These are phyloP conservation scores for Botryotinia narcissicola DNA, from an alignment of 2,329 filamentous ascomycete genomes.

Conservation along the genomic window DNA sequence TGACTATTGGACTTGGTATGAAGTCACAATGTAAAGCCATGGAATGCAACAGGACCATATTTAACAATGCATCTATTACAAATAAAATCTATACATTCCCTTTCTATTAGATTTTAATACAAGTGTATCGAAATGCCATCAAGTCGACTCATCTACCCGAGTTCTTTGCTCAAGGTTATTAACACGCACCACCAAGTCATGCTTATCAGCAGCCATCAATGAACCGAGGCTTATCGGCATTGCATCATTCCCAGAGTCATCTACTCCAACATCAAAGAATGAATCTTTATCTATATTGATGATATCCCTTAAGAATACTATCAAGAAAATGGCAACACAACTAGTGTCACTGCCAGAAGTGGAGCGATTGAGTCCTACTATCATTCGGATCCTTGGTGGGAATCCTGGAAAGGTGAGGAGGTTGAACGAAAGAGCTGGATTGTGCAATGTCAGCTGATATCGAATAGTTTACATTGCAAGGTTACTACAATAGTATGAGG, in stretches of 20 bases:
- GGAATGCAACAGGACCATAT: not conserved
- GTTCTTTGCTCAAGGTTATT: not conserved
- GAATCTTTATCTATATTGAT: conserved; percentile 1
- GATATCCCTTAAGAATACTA: conserved; percentile 1
- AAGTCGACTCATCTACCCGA: not conserved
- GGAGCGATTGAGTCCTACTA: conserved; percentile 71
- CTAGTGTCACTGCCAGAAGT: conserved; percentile 59
- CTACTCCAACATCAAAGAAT: not conserved
- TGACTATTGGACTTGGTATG: not conserved
- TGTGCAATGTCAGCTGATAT: conserved; percentile 20
- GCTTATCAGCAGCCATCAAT: conserved; percentile 1
- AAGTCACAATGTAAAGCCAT: not conserved
- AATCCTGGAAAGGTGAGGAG: conserved; percentile 78
- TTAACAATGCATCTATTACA: not conserved
- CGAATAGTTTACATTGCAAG: conserved; percentile 60
- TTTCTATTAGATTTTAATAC: not conserved
- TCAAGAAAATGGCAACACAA: conserved; percentile 37
- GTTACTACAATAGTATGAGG: conserved; percentile 35
- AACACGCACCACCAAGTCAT: not conserved
- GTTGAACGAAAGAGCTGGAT: not conserved
- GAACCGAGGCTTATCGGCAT: conserved; percentile 18
- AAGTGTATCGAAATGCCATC: not conserved
- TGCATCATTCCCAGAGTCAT: conserved; percentile 9
- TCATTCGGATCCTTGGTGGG: conserved; percentile 81
- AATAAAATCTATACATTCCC: not conserved